Base-by-base conservation (phyloP, 805 yeast species). In the Lachancea kluyveri region DNA sequence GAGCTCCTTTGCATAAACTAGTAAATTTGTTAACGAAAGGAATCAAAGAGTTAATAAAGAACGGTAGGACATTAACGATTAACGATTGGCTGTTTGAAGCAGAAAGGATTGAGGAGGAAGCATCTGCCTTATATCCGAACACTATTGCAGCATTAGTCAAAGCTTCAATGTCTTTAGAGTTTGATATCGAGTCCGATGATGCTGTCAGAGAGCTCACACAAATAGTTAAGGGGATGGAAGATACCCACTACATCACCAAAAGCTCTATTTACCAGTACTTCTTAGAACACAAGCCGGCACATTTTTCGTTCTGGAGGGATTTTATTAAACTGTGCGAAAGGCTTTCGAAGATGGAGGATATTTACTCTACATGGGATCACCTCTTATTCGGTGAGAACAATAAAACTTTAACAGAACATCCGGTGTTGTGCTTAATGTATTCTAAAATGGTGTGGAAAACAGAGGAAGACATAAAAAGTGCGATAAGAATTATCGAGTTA, bases 381-480 rank as follows among this genome's bases (percentile, higher is more conserved):
- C 76, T 88, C 1, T 64, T 79, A 1, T 55, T 53, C 34, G 21
- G 28, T 1, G 24, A 33, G 5, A 23, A 28, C 3, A 11, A 22
- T 10, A 43, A 48, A 1, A 47, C 64, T 1, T 65, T 78, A 30
- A 79, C 82, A 0, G 45, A 60, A 4, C 50, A 59, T 18, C 74
- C 72, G 22, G 48, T 69, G 8, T 64, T 85, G 25, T 68, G 74
- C 57, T 54, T 85, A 31, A 72, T 79, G 75, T 84, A 73, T 48
- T 81, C 94, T 0, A 79, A 79, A 42, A 88, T 81, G 44, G 62
- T 68, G 31, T 76, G 86, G 79, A 55, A 59, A 26, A 35, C 61
- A 15, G 67, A 59, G 3, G 49, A 61, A 1, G 74, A 80, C 42
- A 45, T 68, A 1, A 57, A 50, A 1, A 68, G 62, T 3, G 81